A percentile compares a stretch with the other conserved stretches of the same genome.
These are phyloP conservation scores for Grosmannia serpens DNA, from an alignment of 2,329 filamentous ascomycete genomes.

Conservation along the genomic window DNA sequence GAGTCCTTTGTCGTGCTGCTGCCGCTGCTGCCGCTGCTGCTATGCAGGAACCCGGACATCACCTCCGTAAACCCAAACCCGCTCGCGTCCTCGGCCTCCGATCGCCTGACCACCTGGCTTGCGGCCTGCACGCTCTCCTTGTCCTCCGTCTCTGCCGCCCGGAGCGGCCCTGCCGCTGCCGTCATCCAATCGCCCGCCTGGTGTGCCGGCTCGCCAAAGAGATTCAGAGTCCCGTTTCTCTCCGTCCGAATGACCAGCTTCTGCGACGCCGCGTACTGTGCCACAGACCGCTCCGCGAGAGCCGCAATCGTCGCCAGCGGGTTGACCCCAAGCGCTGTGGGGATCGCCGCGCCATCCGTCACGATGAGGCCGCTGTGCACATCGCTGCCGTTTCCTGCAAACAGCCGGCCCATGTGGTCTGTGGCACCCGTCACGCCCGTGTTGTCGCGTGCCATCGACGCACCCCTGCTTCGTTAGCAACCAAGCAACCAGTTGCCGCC, in stretches of 20 bases:
- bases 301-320: constrained; percentile 60
- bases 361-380: constrained; percentile 48
- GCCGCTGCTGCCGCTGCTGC: constrained; percentile 15
- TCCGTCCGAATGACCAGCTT: constrained; percentile 32
- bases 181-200: constrained; percentile 7
- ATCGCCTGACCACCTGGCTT: constrained; percentile 26
- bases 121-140: constrained; percentile 21
- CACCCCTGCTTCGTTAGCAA: constrained; percentile 27
- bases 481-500: too few relatives aligned
- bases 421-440: constrained; percentile 45
- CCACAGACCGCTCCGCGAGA: constrained; percentile 52
- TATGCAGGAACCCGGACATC: constrained; percentile 50
- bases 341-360: constrained; percentile 50
- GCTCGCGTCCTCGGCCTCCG: constrained; percentile 29
- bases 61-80: constrained; percentile 53
- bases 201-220: constrained; percentile 40
- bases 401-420: constrained; percentile 50
- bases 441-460: constrained; percentile 48
- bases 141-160: constrained; percentile 5
- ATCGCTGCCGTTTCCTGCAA: constrained; percentile 37
- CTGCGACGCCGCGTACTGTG: constrained; percentile 31
- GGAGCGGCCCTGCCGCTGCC: background rate
- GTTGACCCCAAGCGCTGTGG: constrained; percentile 52
- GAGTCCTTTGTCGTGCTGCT: constrained; percentile 28
- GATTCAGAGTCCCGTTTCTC: constrained; percentile 36